A percentile compares a stretch with the other conserved stretches of the same genome.
phyloP scores from a whole-genome alignment of 306 rosid species.

The Inga laurina region DNA sequence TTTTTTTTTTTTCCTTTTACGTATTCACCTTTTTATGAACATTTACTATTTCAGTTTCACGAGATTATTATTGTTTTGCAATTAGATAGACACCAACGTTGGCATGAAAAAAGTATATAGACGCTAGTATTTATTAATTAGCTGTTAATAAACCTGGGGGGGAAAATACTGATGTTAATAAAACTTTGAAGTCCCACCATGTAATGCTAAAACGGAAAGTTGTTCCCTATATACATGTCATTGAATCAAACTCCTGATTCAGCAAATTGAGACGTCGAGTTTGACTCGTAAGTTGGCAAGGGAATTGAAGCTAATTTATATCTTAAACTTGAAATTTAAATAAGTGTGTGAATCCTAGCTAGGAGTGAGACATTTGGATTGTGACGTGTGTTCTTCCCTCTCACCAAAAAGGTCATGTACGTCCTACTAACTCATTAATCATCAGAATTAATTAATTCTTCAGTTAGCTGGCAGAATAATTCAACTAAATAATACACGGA shows the following conservation, averaged over 20 bases:
- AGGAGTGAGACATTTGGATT: conserved; percentile 29
- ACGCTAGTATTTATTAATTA: no score
- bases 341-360: conserved; percentile 24
- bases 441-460: conserved; percentile 5
- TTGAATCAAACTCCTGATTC: not conserved
- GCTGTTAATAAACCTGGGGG: no score
- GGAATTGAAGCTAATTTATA: not conserved
- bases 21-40: no score
- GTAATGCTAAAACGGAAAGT: not conserved
- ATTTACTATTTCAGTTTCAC: no score
- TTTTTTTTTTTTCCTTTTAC: no score
- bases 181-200: not conserved
- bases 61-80: not conserved
- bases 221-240: not conserved
- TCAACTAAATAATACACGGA: conserved; percentile 5
- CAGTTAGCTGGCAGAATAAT: conserved; percentile 35
- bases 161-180: no score
- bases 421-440: conserved; percentile 12
- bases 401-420: conserved; percentile 13
- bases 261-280: not conserved
- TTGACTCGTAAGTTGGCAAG: not conserved
- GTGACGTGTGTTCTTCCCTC: conserved; percentile 10
- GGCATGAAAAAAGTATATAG: no score
- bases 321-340: not conserved
- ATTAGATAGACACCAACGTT: no score